Conservation (phyloP, 108 stramenopile genomes). For the Poteriospumella lacustris region DNA sequence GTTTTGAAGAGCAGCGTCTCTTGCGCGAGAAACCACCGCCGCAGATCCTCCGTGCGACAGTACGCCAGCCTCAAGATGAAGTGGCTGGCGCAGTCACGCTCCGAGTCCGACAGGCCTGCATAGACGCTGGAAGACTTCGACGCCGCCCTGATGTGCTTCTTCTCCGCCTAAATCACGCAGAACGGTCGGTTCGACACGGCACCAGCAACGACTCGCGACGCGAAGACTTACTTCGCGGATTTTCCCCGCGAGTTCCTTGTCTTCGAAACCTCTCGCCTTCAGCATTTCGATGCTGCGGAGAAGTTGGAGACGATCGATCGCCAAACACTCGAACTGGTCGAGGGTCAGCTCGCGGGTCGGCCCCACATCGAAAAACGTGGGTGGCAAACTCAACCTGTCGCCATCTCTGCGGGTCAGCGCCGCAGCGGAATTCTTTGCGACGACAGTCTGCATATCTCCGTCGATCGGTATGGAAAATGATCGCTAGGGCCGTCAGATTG, state of each 20-base stretch:
- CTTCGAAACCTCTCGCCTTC: slow-evolving; percentile 58
- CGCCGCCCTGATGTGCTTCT: too few relatives aligned
- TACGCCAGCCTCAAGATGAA: slow-evolving; percentile 90
- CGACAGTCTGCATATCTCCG: too few relatives aligned
- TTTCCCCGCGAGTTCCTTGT: slow-evolving; percentile 36
- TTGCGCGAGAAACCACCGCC: slow-evolving; percentile 51
- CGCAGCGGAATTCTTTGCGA: too few relatives aligned
- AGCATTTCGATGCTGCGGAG: slow-evolving; percentile 86
- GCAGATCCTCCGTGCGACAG: slow-evolving; percentile 64
- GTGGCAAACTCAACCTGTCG: too few relatives aligned
- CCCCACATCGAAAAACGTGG: slow-evolving; percentile 42
- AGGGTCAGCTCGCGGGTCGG: slow-evolving; percentile 52
- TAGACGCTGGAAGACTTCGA: too few relatives aligned
- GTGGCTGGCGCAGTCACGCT: slow-evolving; percentile 75
- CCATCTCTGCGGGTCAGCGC: too few relatives aligned
- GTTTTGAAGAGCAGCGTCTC: slow-evolving; percentile 68
- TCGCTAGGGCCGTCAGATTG: too few relatives aligned
- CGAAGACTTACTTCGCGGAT: slow-evolving; percentile 30
- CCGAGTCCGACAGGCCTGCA: background rate
- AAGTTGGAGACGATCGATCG: slow-evolving; percentile 59
- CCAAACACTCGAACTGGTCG: slow-evolving; percentile 54
- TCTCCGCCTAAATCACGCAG: too few relatives aligned
- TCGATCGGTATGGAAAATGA: too few relatives aligned
- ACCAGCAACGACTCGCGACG: background rate
- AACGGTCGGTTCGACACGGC: too few relatives aligned